phyloP scores from a whole-genome alignment of 2,329 filamentous ascomycete species.

The Escovopsis sp. region DNA sequence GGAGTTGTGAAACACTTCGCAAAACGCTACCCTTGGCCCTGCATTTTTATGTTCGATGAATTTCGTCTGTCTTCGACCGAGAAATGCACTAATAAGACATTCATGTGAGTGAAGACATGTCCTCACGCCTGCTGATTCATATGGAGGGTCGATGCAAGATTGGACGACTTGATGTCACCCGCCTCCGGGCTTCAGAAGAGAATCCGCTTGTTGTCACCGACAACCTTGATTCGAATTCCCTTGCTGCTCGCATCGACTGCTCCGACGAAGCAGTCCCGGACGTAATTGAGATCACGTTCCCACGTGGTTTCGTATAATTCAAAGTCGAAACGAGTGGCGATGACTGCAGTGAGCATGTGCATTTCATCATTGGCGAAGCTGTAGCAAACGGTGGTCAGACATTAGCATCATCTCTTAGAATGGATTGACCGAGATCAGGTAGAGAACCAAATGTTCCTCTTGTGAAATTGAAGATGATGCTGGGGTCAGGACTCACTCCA shows the following conservation, averaged over 20 bases:
- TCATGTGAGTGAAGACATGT: no score
- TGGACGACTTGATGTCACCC: no score
- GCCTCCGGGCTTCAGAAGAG: not conserved
- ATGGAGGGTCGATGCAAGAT: no score
- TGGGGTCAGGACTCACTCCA: not conserved
- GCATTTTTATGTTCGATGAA: no score
- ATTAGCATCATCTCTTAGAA: not conserved
- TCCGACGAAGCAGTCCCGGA: conserved; percentile 1
- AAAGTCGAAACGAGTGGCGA: not conserved
- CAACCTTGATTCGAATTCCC: not conserved
- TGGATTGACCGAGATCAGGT: no score
- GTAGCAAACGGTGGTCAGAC: not conserved
- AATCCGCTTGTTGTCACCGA: not conserved
- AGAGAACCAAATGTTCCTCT: no score
- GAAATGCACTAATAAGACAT: no score
- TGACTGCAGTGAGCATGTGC: not conserved
- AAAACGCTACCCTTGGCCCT: no score
- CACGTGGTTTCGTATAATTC: not conserved
- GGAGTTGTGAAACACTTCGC: no score
- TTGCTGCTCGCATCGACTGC: not conserved
- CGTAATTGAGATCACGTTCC: not conserved
- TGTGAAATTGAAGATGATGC: no score
- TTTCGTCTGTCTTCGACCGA: no score
- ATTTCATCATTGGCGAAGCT: conserved; percentile 1
- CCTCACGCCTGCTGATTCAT: no score